These are phyloP conservation scores for Trypanosoma cruzi DNA, from an alignment of 208 protist species.

Conservation along the genomic window DNA sequence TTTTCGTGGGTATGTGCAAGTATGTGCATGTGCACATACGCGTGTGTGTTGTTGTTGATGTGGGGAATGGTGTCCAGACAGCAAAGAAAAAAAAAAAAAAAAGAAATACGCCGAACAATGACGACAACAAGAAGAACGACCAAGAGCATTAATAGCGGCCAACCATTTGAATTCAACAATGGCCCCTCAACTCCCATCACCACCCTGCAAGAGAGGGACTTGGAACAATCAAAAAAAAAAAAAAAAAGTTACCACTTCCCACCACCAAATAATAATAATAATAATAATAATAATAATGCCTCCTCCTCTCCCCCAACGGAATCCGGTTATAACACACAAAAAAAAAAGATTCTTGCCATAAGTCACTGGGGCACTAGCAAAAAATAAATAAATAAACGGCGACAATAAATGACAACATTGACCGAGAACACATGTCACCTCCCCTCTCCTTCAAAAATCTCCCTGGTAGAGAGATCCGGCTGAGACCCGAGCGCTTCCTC, in stretches of 20 bases:
- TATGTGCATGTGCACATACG: conserved; percentile 9
- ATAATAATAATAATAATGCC: neutral
- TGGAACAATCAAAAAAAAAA: too few species aligned
- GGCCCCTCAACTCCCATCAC: too few species aligned
- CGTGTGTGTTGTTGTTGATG: neutral
- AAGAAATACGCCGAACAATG: neutral
- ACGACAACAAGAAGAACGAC: neutral
- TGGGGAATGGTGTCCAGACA: neutral
- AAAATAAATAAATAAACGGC: too few species aligned
- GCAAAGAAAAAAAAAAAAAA: too few species aligned
- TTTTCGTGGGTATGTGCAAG: too few species aligned
- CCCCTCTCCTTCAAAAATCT: conserved; percentile 49
- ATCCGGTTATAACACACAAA: neutral
- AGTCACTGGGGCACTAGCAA: too few species aligned
- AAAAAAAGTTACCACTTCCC: too few species aligned
- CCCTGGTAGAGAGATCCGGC: conserved; percentile 46
- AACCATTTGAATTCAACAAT: neutral
- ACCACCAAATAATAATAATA: too few species aligned
- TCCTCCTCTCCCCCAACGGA: neutral
- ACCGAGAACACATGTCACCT: neutral
- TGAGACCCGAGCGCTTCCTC: conserved; percentile 47
- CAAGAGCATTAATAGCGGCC: neutral
- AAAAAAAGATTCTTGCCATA: too few species aligned
- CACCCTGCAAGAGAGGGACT: too few species aligned
- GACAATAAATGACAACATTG: too few species aligned